Percentiles rank a stretch among this genome's conserved stretches.
Conservation (phyloP, 2,329 filamentous ascomycete species). For the Seiridium unicorne region DNA sequence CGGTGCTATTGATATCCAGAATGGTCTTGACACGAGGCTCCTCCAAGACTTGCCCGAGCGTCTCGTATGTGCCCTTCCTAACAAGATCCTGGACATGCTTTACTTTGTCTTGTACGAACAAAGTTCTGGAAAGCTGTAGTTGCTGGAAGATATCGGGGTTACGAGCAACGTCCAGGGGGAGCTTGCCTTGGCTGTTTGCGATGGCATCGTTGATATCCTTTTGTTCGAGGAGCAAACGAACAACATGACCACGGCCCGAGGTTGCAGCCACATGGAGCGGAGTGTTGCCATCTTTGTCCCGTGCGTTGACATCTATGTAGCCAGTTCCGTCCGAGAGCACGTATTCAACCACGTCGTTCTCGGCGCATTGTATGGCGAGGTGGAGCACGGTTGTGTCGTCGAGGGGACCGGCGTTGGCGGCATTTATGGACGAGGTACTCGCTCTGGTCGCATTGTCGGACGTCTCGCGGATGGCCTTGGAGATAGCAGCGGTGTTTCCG, state of each 20-base stretch:
- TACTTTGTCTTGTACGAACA: slow-evolving; percentile 86
- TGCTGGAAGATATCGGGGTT: slow-evolving; percentile 96
- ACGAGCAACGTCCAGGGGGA: slow-evolving; percentile 83
- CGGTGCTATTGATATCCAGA: slow-evolving; percentile 88
- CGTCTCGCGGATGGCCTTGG: slow-evolving; percentile 75
- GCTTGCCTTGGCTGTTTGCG: slow-evolving; percentile 79
- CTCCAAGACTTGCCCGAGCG: slow-evolving; percentile 75
- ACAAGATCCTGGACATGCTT: slow-evolving; percentile 82
- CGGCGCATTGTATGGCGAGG: slow-evolving; percentile 92
- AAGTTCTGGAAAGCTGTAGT: slow-evolving; percentile 82
- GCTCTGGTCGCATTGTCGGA: slow-evolving; percentile 49
- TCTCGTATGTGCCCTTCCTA: slow-evolving; percentile 69
- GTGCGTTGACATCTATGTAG: slow-evolving; percentile 78
- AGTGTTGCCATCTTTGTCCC: slow-evolving; percentile 92
- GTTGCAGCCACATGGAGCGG: slow-evolving; percentile 84
- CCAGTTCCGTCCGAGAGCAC: slow-evolving; percentile 74
- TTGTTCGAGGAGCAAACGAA: slow-evolving; percentile 80
- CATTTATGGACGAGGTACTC: slow-evolving; percentile 55
- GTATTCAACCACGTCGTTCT: slow-evolving; percentile 88
- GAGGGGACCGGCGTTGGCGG: slow-evolving; percentile 43
- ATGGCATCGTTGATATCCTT: slow-evolving; percentile 85
- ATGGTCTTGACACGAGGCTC: slow-evolving; percentile 83
- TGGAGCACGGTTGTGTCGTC: slow-evolving; percentile 91
- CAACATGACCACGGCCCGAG: slow-evolving; percentile 76
- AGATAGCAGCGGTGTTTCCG: slow-evolving; percentile 88